Conservation (phyloP, 164 flowering plant species). For the Stephania cephalantha region DNA sequence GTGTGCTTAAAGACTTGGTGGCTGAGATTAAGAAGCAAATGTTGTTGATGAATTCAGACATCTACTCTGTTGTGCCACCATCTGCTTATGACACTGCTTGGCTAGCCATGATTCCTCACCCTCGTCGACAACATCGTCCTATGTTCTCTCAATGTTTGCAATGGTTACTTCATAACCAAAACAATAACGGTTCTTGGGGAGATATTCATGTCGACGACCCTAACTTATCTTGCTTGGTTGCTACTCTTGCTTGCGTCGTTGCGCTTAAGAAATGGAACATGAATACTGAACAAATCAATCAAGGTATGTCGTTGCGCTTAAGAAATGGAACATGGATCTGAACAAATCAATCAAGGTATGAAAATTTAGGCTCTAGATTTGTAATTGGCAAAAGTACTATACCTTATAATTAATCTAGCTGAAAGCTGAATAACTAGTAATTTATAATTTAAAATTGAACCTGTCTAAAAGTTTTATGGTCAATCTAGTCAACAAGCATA, state of each 20-base stretch:
- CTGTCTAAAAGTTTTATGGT: no score
- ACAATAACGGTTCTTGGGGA: constrained; percentile 39
- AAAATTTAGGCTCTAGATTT: no score
- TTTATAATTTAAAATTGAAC: no score
- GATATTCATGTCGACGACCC: constrained; percentile 19
- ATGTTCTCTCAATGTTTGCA: constrained; percentile 32
- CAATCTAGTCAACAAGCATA: no score
- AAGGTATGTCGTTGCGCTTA: no score
- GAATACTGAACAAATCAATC: constrained; percentile 12
- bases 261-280: constrained; percentile 38
- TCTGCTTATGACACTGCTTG: constrained; percentile 59
- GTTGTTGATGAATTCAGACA: constrained; percentile 11
- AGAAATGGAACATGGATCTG: no score
- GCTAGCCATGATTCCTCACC: constrained; percentile 43
- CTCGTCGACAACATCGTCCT: constrained; percentile 13
- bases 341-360: no score
- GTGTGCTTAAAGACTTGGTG: constrained; percentile 10
- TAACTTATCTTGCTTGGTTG: constrained; percentile 25
- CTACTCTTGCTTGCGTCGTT: constrained; percentile 40
- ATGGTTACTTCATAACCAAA: constrained; percentile 39
- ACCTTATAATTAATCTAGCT: neutral
- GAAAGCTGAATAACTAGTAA: no score
- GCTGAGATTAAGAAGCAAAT: constrained; percentile 21
- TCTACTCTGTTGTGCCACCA: constrained; percentile 21
- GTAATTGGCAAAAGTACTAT: no score